Percentiles rank a stretch among this genome's conserved stretches.
Conservation (phyloP, 495 filamentous ascomycete genomes). For the Neurospora sp. region DNA sequence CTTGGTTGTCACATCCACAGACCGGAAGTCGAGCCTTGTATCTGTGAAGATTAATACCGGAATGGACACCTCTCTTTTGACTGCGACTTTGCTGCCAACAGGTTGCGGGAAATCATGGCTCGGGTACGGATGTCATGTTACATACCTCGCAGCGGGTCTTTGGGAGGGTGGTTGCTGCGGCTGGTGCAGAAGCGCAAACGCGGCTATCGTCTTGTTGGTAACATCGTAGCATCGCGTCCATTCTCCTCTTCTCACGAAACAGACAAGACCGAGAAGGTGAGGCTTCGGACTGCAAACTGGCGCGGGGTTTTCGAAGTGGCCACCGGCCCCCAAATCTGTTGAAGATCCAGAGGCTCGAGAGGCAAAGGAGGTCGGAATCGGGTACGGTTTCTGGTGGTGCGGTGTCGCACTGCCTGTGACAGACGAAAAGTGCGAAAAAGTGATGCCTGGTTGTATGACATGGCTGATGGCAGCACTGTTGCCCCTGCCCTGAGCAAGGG, state of each 20-base stretch:
- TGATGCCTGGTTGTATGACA: neutral
- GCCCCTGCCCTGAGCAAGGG: neutral
- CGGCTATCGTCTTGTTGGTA: neutral
- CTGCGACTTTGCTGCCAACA: neutral
- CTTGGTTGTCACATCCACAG: neutral
- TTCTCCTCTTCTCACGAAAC: neutral
- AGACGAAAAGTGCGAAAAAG: neutral
- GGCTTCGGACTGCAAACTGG: neutral
- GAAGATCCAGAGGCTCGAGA: neutral
- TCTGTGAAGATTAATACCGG: neutral
- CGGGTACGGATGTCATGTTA: neutral
- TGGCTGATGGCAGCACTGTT: neutral
- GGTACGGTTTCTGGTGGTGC: neutral
- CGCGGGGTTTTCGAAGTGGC: neutral
- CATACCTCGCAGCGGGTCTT: neutral
- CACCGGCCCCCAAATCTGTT: neutral
- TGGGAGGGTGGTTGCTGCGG: neutral
- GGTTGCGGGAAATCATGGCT: neutral
- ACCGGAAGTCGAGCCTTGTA: neutral
- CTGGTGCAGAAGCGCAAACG: neutral
- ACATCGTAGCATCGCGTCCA: neutral
- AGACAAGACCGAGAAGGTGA: neutral
- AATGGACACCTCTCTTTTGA: neutral
- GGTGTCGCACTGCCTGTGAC: neutral
- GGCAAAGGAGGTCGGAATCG: neutral